These are phyloP conservation scores for Pseudogymnoascus sp. DNA, from an alignment of 2,329 filamentous ascomycete genomes.

Conservation along the genomic window DNA sequence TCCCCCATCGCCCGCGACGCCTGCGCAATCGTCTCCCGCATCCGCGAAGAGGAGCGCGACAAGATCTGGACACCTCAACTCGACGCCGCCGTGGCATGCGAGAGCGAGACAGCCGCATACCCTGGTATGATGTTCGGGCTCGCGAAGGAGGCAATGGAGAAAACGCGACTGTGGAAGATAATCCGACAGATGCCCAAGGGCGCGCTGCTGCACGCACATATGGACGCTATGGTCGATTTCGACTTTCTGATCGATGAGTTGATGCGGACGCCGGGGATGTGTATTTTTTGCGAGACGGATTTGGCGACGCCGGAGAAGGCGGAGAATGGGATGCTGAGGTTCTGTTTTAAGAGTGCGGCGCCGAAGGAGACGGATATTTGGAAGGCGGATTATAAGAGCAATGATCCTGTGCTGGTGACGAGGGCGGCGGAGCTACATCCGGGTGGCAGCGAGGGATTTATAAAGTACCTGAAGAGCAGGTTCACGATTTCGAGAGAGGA, in stretches of 20 bases:
- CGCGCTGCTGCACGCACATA: conserved; percentile 72
- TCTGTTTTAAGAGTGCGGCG: conserved; percentile 47
- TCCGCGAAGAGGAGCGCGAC: conserved; percentile 67
- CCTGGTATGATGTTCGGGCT: conserved; percentile 92
- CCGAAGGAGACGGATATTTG: conserved; percentile 48
- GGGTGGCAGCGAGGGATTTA: conserved; percentile 62
- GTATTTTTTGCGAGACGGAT: conserved; percentile 50
- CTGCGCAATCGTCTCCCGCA: conserved; percentile 68
- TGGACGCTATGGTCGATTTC: conserved; percentile 86
- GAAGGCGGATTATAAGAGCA: conserved; percentile 50
- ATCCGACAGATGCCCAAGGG: conserved; percentile 85
- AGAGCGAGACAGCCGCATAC: conserved; percentile 57
- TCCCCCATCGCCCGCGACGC: conserved; percentile 73
- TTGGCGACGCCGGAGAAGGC: conserved; percentile 46
- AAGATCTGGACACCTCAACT: conserved; percentile 68
- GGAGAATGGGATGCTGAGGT: conserved; percentile 48
- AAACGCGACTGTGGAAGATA: conserved; percentile 77
- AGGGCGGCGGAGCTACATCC: conserved; percentile 67
- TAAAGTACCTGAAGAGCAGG: conserved; percentile 66
- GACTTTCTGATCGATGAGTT: conserved; percentile 68
- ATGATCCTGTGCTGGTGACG: conserved; percentile 30
- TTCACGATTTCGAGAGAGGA: conserved; percentile 65
- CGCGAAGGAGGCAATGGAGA: conserved; percentile 78
- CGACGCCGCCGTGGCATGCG: conserved; percentile 59
- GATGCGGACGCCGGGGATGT: conserved; percentile 63